phyloP scores from a whole-genome alignment of 2,329 filamentous ascomycete genomes.

The Xylaria sp. region DNA sequence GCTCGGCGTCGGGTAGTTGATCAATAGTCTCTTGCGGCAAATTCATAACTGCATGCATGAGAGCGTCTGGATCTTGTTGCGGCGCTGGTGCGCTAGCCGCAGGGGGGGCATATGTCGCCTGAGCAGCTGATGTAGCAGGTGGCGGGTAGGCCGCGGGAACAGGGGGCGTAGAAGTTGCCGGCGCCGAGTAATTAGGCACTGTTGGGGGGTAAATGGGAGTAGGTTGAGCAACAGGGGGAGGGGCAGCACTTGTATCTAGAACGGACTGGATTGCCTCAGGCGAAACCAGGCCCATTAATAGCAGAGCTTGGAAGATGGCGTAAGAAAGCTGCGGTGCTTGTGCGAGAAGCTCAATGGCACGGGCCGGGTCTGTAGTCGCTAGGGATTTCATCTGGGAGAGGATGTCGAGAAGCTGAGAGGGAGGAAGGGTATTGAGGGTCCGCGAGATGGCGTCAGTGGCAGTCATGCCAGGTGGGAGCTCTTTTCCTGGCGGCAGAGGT shows the following conservation, averaged over 20 bases:
- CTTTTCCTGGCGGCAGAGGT: constrained; percentile 84
- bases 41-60: constrained; percentile 83
- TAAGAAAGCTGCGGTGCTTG: constrained; percentile 94
- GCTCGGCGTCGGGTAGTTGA: constrained; percentile 77
- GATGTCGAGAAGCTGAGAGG: constrained; percentile 91
- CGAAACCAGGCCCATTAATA: constrained; percentile 93
- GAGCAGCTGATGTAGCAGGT: constrained; percentile 52
- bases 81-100: constrained; percentile 52
- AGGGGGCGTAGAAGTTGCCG: constrained; percentile 61
- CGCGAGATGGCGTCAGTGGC: constrained; percentile 92
- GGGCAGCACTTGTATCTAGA: constrained; percentile 68
- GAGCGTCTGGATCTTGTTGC: constrained; percentile 71
- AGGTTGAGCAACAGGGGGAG: constrained; percentile 54
- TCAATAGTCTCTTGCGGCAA: constrained; percentile 86
- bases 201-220: constrained; percentile 52
- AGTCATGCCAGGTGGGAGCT: constrained; percentile 83
- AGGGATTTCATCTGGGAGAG: constrained; percentile 94
- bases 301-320: constrained; percentile 92
- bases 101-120: constrained; percentile 56
- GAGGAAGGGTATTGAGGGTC: constrained; percentile 86
- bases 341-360: constrained; percentile 85
- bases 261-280: constrained; percentile 84
- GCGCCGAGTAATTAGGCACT: constrained; percentile 53
- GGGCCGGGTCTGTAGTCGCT: constrained; percentile 81
- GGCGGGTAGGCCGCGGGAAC: constrained; percentile 60